A percentile compares a stretch with the other conserved stretches of the same genome.
These are phyloP conservation scores for Colletotrichum lupini DNA, from an alignment of 2,329 filamentous ascomycete species.

Conservation along the genomic window DNA sequence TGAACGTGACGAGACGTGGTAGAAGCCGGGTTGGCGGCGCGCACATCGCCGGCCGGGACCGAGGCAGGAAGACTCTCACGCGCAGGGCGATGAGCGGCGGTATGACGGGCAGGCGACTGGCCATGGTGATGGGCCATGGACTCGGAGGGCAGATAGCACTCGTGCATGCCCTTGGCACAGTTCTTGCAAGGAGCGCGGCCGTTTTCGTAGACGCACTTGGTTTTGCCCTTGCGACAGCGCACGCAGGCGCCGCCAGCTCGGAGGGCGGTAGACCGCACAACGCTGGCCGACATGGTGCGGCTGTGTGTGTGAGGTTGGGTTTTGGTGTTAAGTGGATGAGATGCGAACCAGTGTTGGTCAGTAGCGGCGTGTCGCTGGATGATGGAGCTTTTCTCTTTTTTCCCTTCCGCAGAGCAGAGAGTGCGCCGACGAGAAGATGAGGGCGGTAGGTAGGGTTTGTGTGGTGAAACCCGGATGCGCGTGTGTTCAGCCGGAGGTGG, in stretches of 20 bases:
- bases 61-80: constrained; percentile 67
- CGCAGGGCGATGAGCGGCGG: constrained; percentile 59
- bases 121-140: constrained; percentile 69
- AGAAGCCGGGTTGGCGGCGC: constrained; percentile 57
- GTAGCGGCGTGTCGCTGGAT: not conserved
- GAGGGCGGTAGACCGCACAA: constrained; percentile 68
- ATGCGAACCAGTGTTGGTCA: not conserved
- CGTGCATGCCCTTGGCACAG: constrained; percentile 72
- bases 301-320: not conserved
- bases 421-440: constrained; percentile 9
- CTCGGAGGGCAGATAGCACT: constrained; percentile 71
- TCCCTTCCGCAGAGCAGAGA: not conserved
- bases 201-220: constrained; percentile 72
- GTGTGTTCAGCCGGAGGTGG: not conserved
- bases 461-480: not conserved
- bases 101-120: constrained; percentile 64
- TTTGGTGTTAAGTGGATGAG: not conserved
- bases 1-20: constrained; percentile 60
- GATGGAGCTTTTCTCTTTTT: not conserved
- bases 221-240: constrained; percentile 73
- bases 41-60: constrained; percentile 54
- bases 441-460: not conserved
- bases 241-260: constrained; percentile 71
- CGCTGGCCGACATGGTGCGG: constrained; percentile 55
- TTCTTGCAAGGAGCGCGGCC: constrained; percentile 72